Base-by-base conservation (phyloP, 768 basidiomycete species). In the Brasilioporus rufonigricans region DNA sequence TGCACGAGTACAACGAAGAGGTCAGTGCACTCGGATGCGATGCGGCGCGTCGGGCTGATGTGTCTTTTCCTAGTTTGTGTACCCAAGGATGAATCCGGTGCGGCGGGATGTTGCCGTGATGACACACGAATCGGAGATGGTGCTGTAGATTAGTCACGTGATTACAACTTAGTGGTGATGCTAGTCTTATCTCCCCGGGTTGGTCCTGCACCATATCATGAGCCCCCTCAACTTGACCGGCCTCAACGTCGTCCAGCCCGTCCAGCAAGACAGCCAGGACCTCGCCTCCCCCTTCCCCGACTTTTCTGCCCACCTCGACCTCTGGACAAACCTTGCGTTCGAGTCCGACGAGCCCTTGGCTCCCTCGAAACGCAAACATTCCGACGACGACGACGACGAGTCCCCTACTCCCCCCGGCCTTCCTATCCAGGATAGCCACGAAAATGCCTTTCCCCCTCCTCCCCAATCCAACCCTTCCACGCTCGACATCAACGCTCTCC, bases 281-380 rank as follows among this genome's bases (percentile, higher is more conserved):
- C 79, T 90, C 56, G 72, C 81, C 0, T 75, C 82, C 0, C 75
- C 85, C 0, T 89, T 83, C 65, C 85, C 87, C 12, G 91, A 93
- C 72, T 77, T 92, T 51, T 77, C 78, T 19, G 85, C 89, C 0
- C 89, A 89, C 67, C 84, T 91, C 50, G 86, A 87, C 68, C 76
- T 93, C 50, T 93, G 92, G 92, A 87, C 89, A 14, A 85, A 89
- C 70, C 77, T 93, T 52, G 72, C 84, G 9, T 93, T 93, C 66
- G 84, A 91, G 55, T 83, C 82, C 0, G 89, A 91, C 63, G 91
- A 91, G 44, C 77, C 79, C 19, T 73, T 83, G n/a, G 62, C 77
- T 41, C 63, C 59, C 50, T 35, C 63, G 33, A 76, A 72, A 53
- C 73, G 71, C 47, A 68, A 64, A 55, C 71, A 70, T 47, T 43